A percentile compares a stretch with the other conserved stretches of the same genome.
Conservation (phyloP, 768 basidiomycete species). For the Boletales sp. region DNA sequence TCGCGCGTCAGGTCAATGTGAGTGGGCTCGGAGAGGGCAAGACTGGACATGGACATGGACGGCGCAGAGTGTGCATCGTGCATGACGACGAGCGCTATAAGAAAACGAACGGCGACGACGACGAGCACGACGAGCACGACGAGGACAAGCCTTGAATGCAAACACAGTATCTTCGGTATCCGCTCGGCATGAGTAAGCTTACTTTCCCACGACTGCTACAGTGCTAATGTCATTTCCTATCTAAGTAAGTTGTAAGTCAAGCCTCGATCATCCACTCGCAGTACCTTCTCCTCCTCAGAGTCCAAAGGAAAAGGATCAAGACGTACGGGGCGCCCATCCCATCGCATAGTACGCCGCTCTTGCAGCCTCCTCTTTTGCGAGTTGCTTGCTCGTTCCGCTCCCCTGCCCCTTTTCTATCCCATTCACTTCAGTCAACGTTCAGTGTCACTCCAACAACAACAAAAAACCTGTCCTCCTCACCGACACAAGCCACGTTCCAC, state of each 20-base stretch:
- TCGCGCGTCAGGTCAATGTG: constrained; percentile 72
- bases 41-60: constrained; percentile 34
- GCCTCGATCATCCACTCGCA: too few species aligned
- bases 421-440: constrained; percentile 46
- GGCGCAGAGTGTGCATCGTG: constrained; percentile 26
- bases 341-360: constrained; percentile 66
- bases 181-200: constrained; percentile 26
- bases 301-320: background rate
- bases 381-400: constrained; percentile 64
- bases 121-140: background rate
- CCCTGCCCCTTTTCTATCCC: constrained; percentile 67
- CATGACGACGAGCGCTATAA: constrained; percentile 15
- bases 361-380: constrained; percentile 77
- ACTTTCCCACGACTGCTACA: constrained; percentile 15
- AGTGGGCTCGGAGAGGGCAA: constrained; percentile 40
- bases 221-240: constrained; percentile 15
- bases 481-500: constrained; percentile 67
- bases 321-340: constrained; percentile 62
- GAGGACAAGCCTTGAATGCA: background rate
- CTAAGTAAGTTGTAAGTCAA: background rate
- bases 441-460: background rate
- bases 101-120: background rate
- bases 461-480: constrained; percentile 39
- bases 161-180: constrained; percentile 26
- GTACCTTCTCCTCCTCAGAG: constrained; percentile 16